These are phyloP conservation scores for Penicillium canescens DNA, from an alignment of 495 filamentous ascomycete species.

Conservation along the genomic window DNA sequence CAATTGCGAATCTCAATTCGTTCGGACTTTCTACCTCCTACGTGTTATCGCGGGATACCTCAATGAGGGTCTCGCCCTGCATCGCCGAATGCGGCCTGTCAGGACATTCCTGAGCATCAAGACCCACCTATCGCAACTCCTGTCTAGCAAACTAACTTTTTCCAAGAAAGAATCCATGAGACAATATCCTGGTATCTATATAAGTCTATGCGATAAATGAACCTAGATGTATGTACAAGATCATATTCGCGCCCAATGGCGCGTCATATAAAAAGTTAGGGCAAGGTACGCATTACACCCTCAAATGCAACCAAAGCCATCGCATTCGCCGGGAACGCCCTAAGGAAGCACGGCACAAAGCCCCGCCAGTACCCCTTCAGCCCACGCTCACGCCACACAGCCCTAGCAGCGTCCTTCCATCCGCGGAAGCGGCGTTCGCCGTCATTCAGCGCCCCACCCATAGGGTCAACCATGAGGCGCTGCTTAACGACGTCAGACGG, in stretches of 20 bases:
- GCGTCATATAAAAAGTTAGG: slow-evolving; percentile 26
- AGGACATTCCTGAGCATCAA: slow-evolving; percentile 18
- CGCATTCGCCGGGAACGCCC: slow-evolving; percentile 96
- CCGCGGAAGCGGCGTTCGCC: slow-evolving; percentile 66
- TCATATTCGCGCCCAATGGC: too few species aligned
- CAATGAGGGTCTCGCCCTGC: slow-evolving; percentile 12
- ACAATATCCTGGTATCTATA: too few species aligned
- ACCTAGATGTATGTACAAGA: slow-evolving; percentile 4
- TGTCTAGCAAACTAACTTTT: not conserved
- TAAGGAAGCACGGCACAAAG: slow-evolving; percentile 87
- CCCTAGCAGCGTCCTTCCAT: slow-evolving; percentile 79
- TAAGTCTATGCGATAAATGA: too few species aligned
- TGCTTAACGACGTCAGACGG: slow-evolving; percentile 96
- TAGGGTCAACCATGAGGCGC: slow-evolving; percentile 91
- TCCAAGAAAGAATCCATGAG: not conserved
- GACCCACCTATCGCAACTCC: not conserved
- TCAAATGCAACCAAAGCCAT: slow-evolving; percentile 93
- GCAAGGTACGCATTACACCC: slow-evolving; percentile 80
- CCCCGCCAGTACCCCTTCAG: slow-evolving; percentile 86
- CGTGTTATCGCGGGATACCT: slow-evolving; percentile 13
- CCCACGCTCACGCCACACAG: slow-evolving; percentile 75
- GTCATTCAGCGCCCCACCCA: slow-evolving; percentile 69
- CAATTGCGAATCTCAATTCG: not conserved
- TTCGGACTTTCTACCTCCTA: not conserved
- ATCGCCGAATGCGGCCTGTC: slow-evolving; percentile 20